Conservation (phyloP, 1,284 basidiomycete species). For the Cerioporus squamosus region DNA sequence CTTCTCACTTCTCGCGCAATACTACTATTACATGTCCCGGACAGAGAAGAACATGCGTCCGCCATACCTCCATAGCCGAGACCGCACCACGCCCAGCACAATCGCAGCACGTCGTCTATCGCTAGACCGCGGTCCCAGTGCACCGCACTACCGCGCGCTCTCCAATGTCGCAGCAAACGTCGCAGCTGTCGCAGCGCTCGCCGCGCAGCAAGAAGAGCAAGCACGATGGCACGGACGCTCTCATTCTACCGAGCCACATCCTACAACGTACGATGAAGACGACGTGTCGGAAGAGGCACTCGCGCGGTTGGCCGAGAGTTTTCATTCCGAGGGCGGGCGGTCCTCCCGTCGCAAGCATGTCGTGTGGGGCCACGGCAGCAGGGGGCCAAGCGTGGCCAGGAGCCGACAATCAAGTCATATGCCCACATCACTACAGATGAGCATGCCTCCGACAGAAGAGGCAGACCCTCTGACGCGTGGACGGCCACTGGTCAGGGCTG, state of each 20-base stretch:
- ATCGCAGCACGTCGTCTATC: constrained; percentile 48
- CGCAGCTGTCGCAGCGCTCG: constrained; percentile 67
- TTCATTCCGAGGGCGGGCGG: constrained; percentile 67
- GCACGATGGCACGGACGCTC: constrained; percentile 31
- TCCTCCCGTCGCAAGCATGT: constrained; percentile 54
- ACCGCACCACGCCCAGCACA: constrained; percentile 48
- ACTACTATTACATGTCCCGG: constrained; percentile 66
- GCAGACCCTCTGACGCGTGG: constrained; percentile 44
- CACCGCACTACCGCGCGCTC: constrained; percentile 65
- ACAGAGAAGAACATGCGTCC: constrained; percentile 37
- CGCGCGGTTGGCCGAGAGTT: constrained; percentile 66
- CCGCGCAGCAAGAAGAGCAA: constrained; percentile 57
- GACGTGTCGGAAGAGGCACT: constrained; percentile 56
- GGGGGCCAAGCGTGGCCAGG: constrained; percentile 46
- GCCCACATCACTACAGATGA: constrained; percentile 39
- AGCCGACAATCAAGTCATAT: constrained; percentile 30
- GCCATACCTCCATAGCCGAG: constrained; percentile 43
- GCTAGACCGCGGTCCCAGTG: constrained; percentile 48
- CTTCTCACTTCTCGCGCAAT: constrained; percentile 74
- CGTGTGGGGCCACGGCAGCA: constrained; percentile 63
- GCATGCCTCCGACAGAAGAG: constrained; percentile 26
- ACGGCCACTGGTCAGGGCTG: constrained; percentile 45
- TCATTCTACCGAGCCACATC: constrained; percentile 23
- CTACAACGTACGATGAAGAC: constrained; percentile 41
- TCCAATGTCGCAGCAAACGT: constrained; percentile 70